Base-by-base conservation (phyloP, 1,284 basidiomycete genomes). In the Sporisorium exsertum region DNA sequence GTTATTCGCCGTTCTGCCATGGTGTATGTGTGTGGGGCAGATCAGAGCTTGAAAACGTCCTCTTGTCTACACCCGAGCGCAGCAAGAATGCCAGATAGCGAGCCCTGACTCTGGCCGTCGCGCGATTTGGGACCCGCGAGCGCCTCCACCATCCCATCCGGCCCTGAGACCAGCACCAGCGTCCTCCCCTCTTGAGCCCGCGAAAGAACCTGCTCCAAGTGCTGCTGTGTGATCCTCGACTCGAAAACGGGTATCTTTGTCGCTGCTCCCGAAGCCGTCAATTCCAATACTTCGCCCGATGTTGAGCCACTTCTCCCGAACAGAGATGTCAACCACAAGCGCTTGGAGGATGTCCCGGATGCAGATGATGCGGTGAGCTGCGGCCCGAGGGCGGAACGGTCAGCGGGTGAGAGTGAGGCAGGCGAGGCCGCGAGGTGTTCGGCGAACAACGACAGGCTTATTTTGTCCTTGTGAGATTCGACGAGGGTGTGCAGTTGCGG, bases 41-140 rank as follows among this genome's bases (percentile, higher is more conserved):
- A 32, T 55, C 45, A 80, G 24, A 80, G 66, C 55, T 80, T 80
- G 55, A 59, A 75, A 1, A 80, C 78, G 37, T 78, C 54, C 15
- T 78, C 63, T 32, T 69, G 58, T 4, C 42, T 50, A 15, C 63
- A 53, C 0, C 68, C 64, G 33, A 79, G 59, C 5, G 24, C 24
- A 8, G 56, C 49, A 15, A 79, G 60, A 7, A 67, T 49, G 27
- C 78, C 78, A 6, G 29, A 29, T 8, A 79, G 64, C 9, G 35
- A 33, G n/a, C 78, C 76, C 51, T 78, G 76, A 15, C 40, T 47
- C 35, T 59, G 56, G 29, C 72, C 72, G 49, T 78, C 60, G 33
- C 69, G 46, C 22, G 68, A 61, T 43, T 69, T 75, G 27, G 71
- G 58, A 9, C 78, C 78, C 0, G 78, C 69, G 5, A 80, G 45